Evolutionary conservation across 1,284 basidiomycete species (phyloP).

Genomic region (Fomitopsis schrenkii): DNA sequence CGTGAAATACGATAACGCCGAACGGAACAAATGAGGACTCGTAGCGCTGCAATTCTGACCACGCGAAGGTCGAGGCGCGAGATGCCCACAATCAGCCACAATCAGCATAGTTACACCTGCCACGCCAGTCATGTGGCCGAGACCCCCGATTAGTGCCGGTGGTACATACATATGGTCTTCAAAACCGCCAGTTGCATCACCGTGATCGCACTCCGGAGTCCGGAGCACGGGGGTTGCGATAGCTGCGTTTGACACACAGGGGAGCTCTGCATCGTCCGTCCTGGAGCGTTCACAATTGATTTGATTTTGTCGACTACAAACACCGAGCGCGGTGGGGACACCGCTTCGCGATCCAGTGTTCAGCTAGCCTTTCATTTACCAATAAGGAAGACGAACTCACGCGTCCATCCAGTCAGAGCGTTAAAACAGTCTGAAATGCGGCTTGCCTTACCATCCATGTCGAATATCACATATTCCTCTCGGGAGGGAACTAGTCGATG

Average conservation of each 20-base stretch:
- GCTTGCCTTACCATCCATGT: conserved; percentile 69
- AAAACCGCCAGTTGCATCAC: neutral
- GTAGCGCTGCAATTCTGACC: conserved; percentile 4
- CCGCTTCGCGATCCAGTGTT: neutral
- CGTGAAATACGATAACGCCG: conserved; percentile 6
- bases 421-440: neutral
- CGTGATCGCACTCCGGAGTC: too few relatives aligned
- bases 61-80: neutral
- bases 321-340: neutral
- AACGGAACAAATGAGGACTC: neutral
- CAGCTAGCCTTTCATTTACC: neutral
- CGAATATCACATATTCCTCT: conserved; percentile 80
- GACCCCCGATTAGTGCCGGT: neutral
- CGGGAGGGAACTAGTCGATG: too few relatives aligned
- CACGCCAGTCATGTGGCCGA: neutral
- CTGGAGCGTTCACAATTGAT: too few relatives aligned
- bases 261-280: neutral
- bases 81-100: neutral
- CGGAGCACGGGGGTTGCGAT: neutral
- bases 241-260: neutral
- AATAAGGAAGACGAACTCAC: neutral
- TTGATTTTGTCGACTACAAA: neutral
- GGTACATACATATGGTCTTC: neutral
- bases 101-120: neutral
- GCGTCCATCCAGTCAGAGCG: neutral